Conservation (phyloP, 805 yeast genomes). For the Suhomyces faveliae region DNA sequence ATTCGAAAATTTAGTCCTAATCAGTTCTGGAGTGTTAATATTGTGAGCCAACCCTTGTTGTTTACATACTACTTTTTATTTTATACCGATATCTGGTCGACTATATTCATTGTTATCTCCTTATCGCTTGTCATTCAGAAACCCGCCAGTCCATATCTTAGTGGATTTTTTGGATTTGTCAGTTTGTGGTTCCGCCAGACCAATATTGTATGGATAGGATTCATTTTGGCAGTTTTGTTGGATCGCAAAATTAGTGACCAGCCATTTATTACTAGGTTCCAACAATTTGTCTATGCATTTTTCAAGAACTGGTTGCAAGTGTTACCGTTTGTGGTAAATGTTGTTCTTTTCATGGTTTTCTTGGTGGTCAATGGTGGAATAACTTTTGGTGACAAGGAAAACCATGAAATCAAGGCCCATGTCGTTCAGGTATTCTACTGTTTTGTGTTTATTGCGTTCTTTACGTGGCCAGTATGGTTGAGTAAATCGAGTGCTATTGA, state of each 20-base stretch:
- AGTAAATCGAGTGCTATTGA: conserved; percentile 38
- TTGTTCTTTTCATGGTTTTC: conserved; percentile 54
- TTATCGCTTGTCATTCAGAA: conserved; percentile 44
- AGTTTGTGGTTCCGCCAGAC: conserved; percentile 87
- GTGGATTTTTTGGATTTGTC: conserved; percentile 56
- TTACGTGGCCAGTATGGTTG: conserved; percentile 76
- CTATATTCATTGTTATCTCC: conserved; percentile 60
- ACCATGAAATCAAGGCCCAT: conserved; percentile 73
- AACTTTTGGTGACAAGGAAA: conserved; percentile 87
- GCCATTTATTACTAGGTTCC: conserved; percentile 13
- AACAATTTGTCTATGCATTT: conserved; percentile 14
- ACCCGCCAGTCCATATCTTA: conserved; percentile 23
- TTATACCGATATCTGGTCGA: conserved; percentile 94
- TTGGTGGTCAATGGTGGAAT: conserved; percentile 73
- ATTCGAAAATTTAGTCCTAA: conserved; percentile 11
- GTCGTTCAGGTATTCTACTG: conserved; percentile 82
- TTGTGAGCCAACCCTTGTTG: conserved; percentile 62
- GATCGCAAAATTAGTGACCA: conserved; percentile 44
- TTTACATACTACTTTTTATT: conserved; percentile 72
- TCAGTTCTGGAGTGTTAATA: conserved; percentile 27
- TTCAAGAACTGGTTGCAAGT: conserved; percentile 21
- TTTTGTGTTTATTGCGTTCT: conserved; percentile 55
- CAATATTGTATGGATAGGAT: conserved; percentile 80
- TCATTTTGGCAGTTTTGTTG: conserved; percentile 53
- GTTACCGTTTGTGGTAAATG: conserved; percentile 55